A percentile compares a stretch with the other conserved stretches of the same genome.
Conservation (phyloP, 371 early-diverging fungal species). For the Zopfochytrium polystomum region DNA sequence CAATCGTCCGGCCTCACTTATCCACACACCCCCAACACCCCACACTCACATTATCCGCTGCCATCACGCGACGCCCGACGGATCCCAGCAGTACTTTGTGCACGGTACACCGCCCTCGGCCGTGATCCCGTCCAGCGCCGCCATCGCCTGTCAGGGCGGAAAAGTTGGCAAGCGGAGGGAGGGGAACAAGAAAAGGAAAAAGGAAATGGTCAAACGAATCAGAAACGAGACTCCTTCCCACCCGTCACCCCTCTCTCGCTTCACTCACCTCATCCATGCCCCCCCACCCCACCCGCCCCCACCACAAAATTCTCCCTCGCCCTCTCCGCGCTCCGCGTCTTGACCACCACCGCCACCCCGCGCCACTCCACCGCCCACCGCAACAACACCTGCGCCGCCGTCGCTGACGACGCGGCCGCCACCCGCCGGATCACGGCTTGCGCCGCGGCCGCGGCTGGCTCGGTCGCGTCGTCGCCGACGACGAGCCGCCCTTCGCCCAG, state of each 20-base stretch:
- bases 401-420: conserved; percentile 35
- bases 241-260: neutral
- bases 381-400: conserved; percentile 69
- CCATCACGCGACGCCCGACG: conserved; percentile 43
- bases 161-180: neutral
- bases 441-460: neutral
- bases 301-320: conserved; percentile 39
- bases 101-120: conserved; percentile 18
- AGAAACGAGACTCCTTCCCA: neutral
- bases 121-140: conserved; percentile 48
- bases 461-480: conserved; percentile 26
- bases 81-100: conserved; percentile 76
- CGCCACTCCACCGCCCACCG: conserved; percentile 64
- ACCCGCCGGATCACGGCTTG: conserved; percentile 32
- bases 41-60: too few relatives aligned
- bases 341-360: conserved; percentile 28
- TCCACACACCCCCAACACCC: too few relatives aligned
- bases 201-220: neutral
- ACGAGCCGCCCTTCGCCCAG: conserved; percentile 80
- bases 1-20: too few relatives aligned
- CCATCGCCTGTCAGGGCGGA: conserved; percentile 51
- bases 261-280: neutral
- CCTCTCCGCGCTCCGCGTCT: conserved; percentile 27
- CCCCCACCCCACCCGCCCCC: conserved; percentile 1
- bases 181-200: neutral